Base-by-base conservation (phyloP, 441 rosid genomes). In the Melastoma candidum region DNA sequence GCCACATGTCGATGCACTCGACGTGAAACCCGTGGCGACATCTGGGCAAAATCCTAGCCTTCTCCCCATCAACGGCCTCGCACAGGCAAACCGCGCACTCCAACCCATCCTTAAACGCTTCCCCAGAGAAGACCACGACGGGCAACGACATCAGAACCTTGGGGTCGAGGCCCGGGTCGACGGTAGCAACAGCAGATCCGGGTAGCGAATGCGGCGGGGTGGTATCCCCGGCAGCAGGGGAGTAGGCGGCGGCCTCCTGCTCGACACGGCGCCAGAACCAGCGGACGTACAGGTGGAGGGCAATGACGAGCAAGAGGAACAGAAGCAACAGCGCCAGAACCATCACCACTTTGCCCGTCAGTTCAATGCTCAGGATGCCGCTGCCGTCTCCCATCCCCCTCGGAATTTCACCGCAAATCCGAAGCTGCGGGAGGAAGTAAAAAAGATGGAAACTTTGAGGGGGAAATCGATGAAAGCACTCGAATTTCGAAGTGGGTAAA, bases 1-100 rank as follows among this genome's bases (percentile, higher is more conserved):
- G 75, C 92, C 92, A 84, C 92, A 79, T 77, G 59, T 81, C 85
- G 49, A 84, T 81, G 60, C 92, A 84, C 11, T 75, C 85, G 36
- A 79, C 79, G 41, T 84, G 92, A 64, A 83, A 78, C 3, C 84
- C 77, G 32, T 73, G 82, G 61, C 59, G 73, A 51, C 82, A 84
- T 63, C 60, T 71, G 2, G 78, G 83, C 47, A 82, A 61, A 57
- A 71, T 45, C 55, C 83, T 79, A 0, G 80, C 74, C 60, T 74
- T 77, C 32, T 84, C 92, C 27, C 85, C 87, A 11, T 74, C 70
- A 6, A 55, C 80, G 41, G 81, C 67, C 74, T 75, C 87, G 44
- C 71, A 72, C 61, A 84, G 71, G 63, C 92, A 84, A 61, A 84
- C 82, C 0, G 92, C 80, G 54, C 92, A 84, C 49, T 84, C 92